phyloP scores from a whole-genome alignment of 176 grass and related monocot species.

The Oryza coarctata region DNA sequence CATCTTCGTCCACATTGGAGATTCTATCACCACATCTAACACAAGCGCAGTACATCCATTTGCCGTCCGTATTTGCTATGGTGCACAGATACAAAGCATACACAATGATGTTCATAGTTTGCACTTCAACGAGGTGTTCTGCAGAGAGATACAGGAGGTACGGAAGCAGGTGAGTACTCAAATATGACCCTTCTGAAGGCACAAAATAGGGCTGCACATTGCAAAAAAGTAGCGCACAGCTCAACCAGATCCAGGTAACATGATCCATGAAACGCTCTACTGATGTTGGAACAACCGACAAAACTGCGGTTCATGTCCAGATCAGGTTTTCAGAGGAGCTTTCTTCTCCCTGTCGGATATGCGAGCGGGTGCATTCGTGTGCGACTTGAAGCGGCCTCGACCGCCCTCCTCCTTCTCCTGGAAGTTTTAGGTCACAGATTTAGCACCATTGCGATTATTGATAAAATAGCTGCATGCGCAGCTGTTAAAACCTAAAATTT shows the following conservation, averaged over 20 bases:
- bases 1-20: not conserved
- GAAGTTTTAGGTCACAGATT: slow-evolving; percentile 24
- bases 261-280: not conserved
- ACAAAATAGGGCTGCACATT: slow-evolving; percentile 33
- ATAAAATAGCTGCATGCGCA: not conserved
- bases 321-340: slow-evolving; percentile 82
- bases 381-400: slow-evolving; percentile 90
- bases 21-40: not conserved
- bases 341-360: slow-evolving; percentile 97
- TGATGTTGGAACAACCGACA: not conserved
- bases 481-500: not conserved
- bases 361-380: slow-evolving; percentile 64
- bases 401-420: slow-evolving; percentile 82
- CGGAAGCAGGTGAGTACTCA: not conserved
- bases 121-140: not conserved
- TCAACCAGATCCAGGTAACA: slow-evolving; percentile 15
- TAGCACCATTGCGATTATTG: slow-evolving; percentile 26
- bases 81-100: not conserved
- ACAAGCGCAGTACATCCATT: not conserved
- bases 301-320: not conserved
- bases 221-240: slow-evolving; percentile 22
- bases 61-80: not conserved
- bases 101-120: not conserved
- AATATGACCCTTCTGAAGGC: slow-evolving; percentile 3
- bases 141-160: not conserved